Evolutionary conservation across 345 rosid species (phyloP).

Genomic region (Tarenaya hassleriana): DNA sequence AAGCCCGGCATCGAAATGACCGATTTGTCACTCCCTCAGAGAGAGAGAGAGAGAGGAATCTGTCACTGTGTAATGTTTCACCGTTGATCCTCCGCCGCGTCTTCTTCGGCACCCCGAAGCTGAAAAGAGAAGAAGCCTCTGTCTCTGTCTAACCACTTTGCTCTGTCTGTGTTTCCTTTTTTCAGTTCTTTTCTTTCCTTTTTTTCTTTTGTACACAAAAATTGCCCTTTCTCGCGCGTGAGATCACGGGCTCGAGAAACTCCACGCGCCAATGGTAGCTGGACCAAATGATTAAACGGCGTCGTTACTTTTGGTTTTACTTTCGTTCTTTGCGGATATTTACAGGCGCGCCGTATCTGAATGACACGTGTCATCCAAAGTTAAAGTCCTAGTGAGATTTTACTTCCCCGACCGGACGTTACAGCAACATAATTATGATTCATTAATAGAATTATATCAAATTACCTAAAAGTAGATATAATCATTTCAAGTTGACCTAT

Average conservation of each 20-base stretch:
- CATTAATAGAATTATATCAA: slow-evolving; percentile 14
- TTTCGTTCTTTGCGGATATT: background rate
- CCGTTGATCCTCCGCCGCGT: slow-evolving; percentile 14
- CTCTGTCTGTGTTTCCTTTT: slow-evolving; percentile 26
- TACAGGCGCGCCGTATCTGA: background rate
- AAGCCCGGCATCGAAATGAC: slow-evolving; percentile 22
- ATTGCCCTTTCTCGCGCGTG: slow-evolving; percentile 23
- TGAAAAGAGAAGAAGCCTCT: slow-evolving; percentile 1
- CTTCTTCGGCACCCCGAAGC: slow-evolving; percentile 28
- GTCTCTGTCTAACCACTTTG: slow-evolving; percentile 19
- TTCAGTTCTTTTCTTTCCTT: slow-evolving; percentile 10
- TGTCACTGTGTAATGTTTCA: background rate
- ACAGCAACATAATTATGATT: slow-evolving; percentile 30
- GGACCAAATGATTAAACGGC: background rate
- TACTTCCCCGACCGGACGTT: slow-evolving; percentile 14
- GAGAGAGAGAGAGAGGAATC: background rate
- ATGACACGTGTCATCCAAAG: background rate
- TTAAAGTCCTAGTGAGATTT: slow-evolving; percentile 14
- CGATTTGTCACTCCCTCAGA: slow-evolving; percentile 4
- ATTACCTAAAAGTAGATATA: no score
- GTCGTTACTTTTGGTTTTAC: no score
- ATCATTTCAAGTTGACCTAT: slow-evolving; percentile 24
- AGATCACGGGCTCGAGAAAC: slow-evolving; percentile 15
- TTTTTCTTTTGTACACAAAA: no score
- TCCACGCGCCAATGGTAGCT: slow-evolving; percentile 26